Conservation (phyloP, 2,329 filamentous ascomycete species). For the Botrytis sinoallii region DNA sequence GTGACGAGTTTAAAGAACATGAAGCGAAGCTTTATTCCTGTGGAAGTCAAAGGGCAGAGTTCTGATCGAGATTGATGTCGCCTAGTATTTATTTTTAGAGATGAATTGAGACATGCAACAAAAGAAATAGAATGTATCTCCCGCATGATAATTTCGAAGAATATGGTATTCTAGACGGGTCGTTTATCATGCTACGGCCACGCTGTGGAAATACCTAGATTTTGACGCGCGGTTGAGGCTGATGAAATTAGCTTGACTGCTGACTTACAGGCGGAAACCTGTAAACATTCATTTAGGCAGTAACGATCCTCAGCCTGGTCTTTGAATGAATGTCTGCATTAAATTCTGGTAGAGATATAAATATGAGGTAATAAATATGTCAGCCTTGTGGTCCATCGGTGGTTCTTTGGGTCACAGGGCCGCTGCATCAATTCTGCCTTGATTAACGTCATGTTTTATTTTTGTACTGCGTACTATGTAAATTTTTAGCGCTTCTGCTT, state of each 20-base stretch:
- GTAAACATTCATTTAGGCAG: no score
- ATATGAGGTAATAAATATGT: background rate
- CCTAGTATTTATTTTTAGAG: background rate
- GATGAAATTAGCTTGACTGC: background rate
- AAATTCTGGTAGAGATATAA: background rate
- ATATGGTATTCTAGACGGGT: background rate
- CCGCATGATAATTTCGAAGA: fast-evolving
- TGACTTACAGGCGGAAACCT: background rate
- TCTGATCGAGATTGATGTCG: background rate
- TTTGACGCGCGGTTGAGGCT: background rate
- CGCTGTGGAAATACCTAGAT: background rate
- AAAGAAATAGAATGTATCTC: background rate
- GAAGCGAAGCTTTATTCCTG: background rate
- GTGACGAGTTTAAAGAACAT: fast-evolving
- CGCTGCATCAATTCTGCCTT: background rate
- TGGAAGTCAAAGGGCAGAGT: background rate
- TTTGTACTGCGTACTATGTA: background rate
- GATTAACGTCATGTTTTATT: background rate
- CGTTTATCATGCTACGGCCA: fast-evolving
- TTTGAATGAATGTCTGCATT: background rate
- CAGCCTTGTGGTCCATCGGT: background rate
- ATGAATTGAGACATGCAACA: background rate
- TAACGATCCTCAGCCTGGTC: background rate
- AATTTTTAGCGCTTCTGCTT: background rate
- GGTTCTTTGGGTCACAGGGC: background rate